phyloP scores from a whole-genome alignment of 2,329 filamentous ascomycete species.

The Colletotrichum graminicola region DNA sequence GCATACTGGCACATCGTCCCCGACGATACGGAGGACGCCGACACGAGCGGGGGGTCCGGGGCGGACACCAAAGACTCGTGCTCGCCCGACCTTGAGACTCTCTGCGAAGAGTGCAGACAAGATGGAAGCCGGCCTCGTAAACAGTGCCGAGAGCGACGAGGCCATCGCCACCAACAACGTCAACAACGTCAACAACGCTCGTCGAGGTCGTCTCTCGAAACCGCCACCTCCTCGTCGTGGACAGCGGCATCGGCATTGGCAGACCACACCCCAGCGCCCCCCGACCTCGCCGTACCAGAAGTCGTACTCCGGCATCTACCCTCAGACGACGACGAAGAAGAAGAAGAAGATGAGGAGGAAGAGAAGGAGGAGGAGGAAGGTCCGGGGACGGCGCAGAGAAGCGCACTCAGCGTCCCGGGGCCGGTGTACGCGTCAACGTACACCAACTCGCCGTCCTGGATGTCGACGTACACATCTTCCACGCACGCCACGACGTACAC shows the following conservation, averaged over 20 bases:
- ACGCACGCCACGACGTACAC: constrained; percentile 32
- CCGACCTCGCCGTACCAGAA: constrained; percentile 5
- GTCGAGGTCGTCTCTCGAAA: constrained; percentile 10
- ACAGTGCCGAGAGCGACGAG: constrained; percentile 6
- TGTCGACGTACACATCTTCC: constrained; percentile 34
- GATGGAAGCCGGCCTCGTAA: background rate
- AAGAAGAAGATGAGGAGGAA: background rate
- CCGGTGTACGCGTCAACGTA: constrained; percentile 25
- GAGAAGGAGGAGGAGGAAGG: background rate
- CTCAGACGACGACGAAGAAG: background rate
- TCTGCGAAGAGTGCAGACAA: constrained; percentile 12
- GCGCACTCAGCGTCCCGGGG: background rate
- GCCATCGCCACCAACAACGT: background rate
- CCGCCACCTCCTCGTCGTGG: background rate
- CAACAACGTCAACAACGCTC: background rate
- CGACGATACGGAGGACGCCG: background rate
- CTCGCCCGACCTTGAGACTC: background rate
- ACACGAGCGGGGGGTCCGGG: background rate
- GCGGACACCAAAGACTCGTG: background rate
- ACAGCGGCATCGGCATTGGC: background rate
- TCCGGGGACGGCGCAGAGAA: background rate
- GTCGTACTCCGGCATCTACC: constrained; percentile 8
- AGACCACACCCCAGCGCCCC: background rate
- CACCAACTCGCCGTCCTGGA: constrained; percentile 31
- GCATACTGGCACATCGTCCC: constrained; percentile 14